Evolutionary conservation across 805 yeast genomes (phyloP).

Genomic region (Myxozyma mucilagina): DNA sequence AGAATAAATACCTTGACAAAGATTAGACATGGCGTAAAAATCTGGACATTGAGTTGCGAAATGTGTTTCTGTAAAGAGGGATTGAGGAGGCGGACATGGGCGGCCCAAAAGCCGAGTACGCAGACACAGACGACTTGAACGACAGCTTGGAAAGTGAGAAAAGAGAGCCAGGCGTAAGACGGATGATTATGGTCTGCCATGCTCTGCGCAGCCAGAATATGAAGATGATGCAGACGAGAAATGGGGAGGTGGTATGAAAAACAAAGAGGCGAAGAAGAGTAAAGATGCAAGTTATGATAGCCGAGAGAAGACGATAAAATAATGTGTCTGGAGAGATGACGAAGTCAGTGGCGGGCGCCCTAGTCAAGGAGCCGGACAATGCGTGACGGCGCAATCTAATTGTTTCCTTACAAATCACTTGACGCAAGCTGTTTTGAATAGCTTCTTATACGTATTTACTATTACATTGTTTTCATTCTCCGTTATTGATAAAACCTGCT

Average conservation of each 20-base stretch:
- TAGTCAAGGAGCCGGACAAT: no score
- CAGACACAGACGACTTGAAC: conserved; percentile 86
- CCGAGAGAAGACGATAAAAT: no score
- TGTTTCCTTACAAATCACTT: no score
- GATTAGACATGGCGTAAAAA: conserved; percentile 93
- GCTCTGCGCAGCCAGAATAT: background rate
- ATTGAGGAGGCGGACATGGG: conserved; percentile 66
- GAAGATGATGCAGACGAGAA: background rate
- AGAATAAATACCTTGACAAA: conserved; percentile 71
- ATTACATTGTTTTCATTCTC: no score
- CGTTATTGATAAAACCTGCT: no score
- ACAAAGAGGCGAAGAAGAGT: background rate
- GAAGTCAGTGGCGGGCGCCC: no score
- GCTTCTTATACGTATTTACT: no score
- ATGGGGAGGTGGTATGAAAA: background rate
- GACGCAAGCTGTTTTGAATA: no score
- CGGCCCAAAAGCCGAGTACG: conserved; percentile 81
- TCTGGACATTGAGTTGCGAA: conserved; percentile 77
- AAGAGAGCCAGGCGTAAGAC: conserved; percentile 46
- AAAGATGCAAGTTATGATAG: no score
- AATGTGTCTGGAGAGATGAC: background rate
- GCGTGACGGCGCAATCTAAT: no score
- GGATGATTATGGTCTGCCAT: conserved; percentile 24
- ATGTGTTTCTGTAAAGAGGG: conserved; percentile 75
- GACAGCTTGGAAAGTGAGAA: conserved; percentile 86